Base-by-base conservation (phyloP, 768 basidiomycete genomes). In the Dioszegia hungarica region DNA sequence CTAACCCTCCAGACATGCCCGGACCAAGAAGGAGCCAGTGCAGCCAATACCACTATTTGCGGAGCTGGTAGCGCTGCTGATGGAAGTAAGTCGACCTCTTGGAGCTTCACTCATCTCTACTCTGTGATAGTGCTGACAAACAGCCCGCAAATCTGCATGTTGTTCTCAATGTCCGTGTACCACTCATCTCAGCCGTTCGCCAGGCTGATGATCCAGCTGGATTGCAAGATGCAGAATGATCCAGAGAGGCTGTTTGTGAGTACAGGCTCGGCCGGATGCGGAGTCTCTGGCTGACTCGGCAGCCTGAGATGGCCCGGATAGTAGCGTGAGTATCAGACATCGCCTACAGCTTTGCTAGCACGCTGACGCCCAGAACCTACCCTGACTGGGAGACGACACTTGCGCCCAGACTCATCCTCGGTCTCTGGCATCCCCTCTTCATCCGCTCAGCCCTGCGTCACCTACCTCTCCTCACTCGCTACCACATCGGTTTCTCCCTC, bases 341-440 rank as follows among this genome's bases (percentile, higher is more conserved):
- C 25, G 25, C n/a, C 4, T 19, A 2, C 3, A 40, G 31, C n/a
- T 22, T 25, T 17, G 9, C n/a, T 43, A 25, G 4, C 27, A 48
- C 3, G 34, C 34, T 48, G 55, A 48, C 38, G 20, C 5, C 2
- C 20, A 43, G 40, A 1, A 51, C 27, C 40, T 58, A 72, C 58
- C 34, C 56, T 25, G 29, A 63, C 34, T 70, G 63, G 60, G 58
- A 69, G 29, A 67, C 62, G 25, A 17, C 43, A 10, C 70, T 75
- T 17, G 66, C 66, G 12, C 67, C 76, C n/a, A 68, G 77, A 0
- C 50, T 77, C 10, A 74, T 77, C 40, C 61, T 78, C 31, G 77
- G 76, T 24, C 67, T 78, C 10, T 78, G 77, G 77, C 77, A 78
- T 40, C 75, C 76, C 3, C 63, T 74, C 20, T 77, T 77, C 63